phyloP scores from a whole-genome alignment of 164 flowering plant genomes.

The Umbilicus rupestris region DNA sequence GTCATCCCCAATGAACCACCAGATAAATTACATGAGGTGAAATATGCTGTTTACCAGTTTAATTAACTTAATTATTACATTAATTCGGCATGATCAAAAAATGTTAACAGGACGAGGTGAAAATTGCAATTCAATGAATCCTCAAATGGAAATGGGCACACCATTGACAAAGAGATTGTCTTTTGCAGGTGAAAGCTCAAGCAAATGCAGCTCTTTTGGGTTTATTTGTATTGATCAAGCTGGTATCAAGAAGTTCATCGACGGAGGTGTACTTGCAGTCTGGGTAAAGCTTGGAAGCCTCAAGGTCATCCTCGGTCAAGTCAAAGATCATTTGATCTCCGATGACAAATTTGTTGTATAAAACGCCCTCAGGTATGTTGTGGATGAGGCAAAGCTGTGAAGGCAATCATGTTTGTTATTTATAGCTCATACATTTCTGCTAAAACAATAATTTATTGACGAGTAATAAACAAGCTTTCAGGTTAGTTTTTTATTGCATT shows the following conservation, averaged over 20 bases:
- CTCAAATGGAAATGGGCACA: too few species aligned
- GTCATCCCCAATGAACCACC: too few species aligned
- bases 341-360: constrained; percentile 30
- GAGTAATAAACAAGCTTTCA: neutral
- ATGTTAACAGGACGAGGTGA: too few species aligned
- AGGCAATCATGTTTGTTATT: neutral
- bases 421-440: too few species aligned
- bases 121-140: too few species aligned
- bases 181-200: neutral
- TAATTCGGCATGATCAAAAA: constrained; percentile 20
- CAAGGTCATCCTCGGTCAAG: constrained; percentile 23
- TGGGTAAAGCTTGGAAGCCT: constrained; percentile 30
- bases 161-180: too few species aligned
- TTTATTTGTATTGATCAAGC: constrained; percentile 17
- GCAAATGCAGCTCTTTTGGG: constrained; percentile 23
- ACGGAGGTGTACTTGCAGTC: constrained; percentile 26
- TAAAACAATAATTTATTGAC: neutral
- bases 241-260: constrained; percentile 22
- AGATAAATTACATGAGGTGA: too few species aligned
- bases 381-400: constrained; percentile 28
- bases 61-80: neutral
- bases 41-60: too few species aligned
- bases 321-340: constrained; percentile 29
- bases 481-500: neutral
- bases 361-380: constrained; percentile 21